Evolutionary conservation across 179 eudicot genomes (phyloP).

Genomic region (Gypsophila paniculata): DNA sequence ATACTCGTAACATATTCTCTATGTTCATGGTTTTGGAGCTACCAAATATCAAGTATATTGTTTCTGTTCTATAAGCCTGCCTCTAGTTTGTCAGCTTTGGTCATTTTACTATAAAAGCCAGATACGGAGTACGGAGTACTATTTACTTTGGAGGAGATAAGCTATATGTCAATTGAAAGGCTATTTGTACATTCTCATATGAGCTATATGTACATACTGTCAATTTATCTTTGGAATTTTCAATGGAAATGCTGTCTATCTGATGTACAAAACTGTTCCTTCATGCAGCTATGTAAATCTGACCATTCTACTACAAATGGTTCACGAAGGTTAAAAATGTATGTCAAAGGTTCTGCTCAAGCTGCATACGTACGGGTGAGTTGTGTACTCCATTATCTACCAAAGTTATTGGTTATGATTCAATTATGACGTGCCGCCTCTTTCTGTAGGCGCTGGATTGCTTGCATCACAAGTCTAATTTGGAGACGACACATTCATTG

Average conservation of each 20-base stretch:
- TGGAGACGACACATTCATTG: constrained; percentile 51
- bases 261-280: constrained; percentile 8
- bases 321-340: constrained; percentile 39
- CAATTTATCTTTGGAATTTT: neutral
- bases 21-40: too few species aligned
- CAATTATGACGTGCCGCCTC: constrained; percentile 4
- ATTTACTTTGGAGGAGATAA: too few species aligned
- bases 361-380: constrained; percentile 74
- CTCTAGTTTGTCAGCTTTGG: too few species aligned
- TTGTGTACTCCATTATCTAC: neutral
- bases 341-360: constrained; percentile 50
- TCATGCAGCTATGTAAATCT: constrained; percentile 45
- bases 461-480: constrained; percentile 41
- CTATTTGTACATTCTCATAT: neutral
- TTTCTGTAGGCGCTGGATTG: constrained; percentile 41
- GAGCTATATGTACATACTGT: neutral
- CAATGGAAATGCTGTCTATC: neutral
- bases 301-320: constrained; percentile 34
- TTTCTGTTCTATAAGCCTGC: too few species aligned
- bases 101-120: neutral
- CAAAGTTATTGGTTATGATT: neutral
- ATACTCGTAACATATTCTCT: too few species aligned
- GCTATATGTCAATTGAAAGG: too few species aligned
- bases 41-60: too few species aligned
- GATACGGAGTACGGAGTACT: too few species aligned